Evolutionary conservation across 495 filamentous ascomycete species (phyloP).

Genomic region (Penicillium canariense): DNA sequence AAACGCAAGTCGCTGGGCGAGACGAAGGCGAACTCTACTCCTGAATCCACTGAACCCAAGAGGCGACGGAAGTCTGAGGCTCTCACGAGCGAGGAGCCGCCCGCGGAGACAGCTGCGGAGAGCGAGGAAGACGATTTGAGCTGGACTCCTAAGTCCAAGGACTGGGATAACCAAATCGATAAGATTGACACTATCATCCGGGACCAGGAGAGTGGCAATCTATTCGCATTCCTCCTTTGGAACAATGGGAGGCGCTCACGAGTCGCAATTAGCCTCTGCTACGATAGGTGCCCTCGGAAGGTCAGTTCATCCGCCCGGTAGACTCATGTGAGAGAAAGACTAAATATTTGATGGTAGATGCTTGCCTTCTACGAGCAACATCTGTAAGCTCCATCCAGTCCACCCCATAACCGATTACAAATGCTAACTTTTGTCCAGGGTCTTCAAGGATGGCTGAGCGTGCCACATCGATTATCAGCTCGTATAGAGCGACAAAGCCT

Average conservation of each 20-base stretch:
- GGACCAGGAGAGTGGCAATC: constrained; percentile 33
- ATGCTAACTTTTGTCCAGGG: constrained; percentile 30
- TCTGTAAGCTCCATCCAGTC: constrained; percentile 31
- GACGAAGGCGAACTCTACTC: constrained; percentile 25
- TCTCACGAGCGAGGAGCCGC: constrained; percentile 20
- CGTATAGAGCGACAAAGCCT: not conserved
- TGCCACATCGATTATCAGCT: not conserved
- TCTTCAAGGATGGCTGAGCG: constrained; percentile 36
- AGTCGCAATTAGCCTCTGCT: constrained; percentile 37
- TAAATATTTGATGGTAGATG: constrained; percentile 34
- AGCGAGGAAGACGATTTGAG: constrained; percentile 19
- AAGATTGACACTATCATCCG: constrained; percentile 57
- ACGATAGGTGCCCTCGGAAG: constrained; percentile 40
- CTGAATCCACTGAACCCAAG: constrained; percentile 24
- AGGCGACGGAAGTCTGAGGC: constrained; percentile 21
- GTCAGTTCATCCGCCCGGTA: constrained; percentile 14
- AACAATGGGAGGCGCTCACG: constrained; percentile 47
- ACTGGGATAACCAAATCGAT: constrained; percentile 57
- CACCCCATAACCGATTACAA: not conserved
- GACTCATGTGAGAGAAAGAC: not conserved
- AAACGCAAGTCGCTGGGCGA: constrained; percentile 41
- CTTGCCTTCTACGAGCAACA: constrained; percentile 48
- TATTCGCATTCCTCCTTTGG: constrained; percentile 57
- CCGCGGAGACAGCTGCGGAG: constrained; percentile 12
- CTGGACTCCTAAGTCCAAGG: constrained; percentile 52